Conservation (phyloP, 1,139 yeast genomes). For the Torulaspora globosa region DNA sequence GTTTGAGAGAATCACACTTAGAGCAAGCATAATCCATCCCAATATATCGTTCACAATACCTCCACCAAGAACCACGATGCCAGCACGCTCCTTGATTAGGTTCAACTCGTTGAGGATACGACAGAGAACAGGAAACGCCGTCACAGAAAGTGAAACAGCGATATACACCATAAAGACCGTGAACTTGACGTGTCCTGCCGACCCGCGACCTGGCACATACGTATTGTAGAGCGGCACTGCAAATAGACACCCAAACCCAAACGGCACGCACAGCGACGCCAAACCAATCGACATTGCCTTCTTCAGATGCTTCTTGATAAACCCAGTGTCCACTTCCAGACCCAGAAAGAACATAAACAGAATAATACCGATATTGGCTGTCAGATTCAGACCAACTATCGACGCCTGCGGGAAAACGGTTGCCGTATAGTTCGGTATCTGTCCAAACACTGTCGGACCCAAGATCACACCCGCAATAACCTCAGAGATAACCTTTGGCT, state of each 20-base stretch:
- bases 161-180: constrained; percentile 75
- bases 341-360: constrained; percentile 72
- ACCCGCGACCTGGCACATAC: constrained; percentile 41
- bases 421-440: constrained; percentile 58
- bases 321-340: constrained; percentile 65
- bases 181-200: constrained; percentile 44
- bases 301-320: constrained; percentile 54
- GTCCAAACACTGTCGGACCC: constrained; percentile 69
- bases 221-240: constrained; percentile 62
- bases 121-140: constrained; percentile 80
- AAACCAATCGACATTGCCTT: constrained; percentile 66
- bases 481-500: constrained; percentile 76
- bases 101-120: constrained; percentile 71
- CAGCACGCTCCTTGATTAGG: constrained; percentile 66
- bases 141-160: constrained; percentile 76
- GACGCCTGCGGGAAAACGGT: constrained; percentile 62
- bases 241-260: constrained; percentile 70
- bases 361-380: constrained; percentile 70
- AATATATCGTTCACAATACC: constrained; percentile 74
- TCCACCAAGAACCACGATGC: constrained; percentile 74
- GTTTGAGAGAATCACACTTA: constrained; percentile 70
- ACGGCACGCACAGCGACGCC: constrained; percentile 68
- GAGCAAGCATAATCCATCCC: constrained; percentile 79
- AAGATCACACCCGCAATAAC: constrained; percentile 68
- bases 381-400: constrained; percentile 57